Conservation (phyloP, 2,329 filamentous ascomycete species). For the Leptographium wingfieldii region DNA sequence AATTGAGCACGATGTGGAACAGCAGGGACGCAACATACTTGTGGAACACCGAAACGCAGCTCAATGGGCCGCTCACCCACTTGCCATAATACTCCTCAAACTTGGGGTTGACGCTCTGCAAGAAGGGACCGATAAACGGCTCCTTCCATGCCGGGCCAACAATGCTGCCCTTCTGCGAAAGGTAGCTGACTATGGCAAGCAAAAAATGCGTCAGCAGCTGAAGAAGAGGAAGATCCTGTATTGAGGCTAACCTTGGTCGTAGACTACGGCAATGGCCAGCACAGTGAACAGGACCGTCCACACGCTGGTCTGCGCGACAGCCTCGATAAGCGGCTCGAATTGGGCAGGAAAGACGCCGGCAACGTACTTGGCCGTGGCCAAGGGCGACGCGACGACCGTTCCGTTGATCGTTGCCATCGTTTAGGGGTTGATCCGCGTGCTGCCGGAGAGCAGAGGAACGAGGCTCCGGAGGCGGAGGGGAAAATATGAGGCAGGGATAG, state of each 20-base stretch:
- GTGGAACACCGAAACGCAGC: slow-evolving; percentile 98
- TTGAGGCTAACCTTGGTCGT: slow-evolving; percentile 67
- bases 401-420: slow-evolving; percentile 34
- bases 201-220: neutral
- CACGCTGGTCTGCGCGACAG: slow-evolving; percentile 42
- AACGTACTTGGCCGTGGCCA: slow-evolving; percentile 44
- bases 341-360: slow-evolving; percentile 39
- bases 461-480: neutral
- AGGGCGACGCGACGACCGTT: slow-evolving; percentile 52
- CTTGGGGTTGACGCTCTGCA: slow-evolving; percentile 82
- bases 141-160: slow-evolving; percentile 63
- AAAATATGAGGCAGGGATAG: neutral
- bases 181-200: slow-evolving; percentile 51
- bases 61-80: slow-evolving; percentile 82
- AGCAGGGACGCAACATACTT: slow-evolving; percentile 50
- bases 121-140: slow-evolving; percentile 89
- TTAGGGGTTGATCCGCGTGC: neutral
- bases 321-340: slow-evolving; percentile 41
- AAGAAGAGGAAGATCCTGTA: neutral
- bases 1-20: too few species aligned
- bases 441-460: neutral
- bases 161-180: slow-evolving; percentile 63
- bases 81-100: slow-evolving; percentile 86
- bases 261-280: slow-evolving; percentile 59
- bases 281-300: slow-evolving; percentile 57